Evolutionary conservation across 108 stramenopile genomes (phyloP).

Genomic region (Epipyxis sp.): DNA sequence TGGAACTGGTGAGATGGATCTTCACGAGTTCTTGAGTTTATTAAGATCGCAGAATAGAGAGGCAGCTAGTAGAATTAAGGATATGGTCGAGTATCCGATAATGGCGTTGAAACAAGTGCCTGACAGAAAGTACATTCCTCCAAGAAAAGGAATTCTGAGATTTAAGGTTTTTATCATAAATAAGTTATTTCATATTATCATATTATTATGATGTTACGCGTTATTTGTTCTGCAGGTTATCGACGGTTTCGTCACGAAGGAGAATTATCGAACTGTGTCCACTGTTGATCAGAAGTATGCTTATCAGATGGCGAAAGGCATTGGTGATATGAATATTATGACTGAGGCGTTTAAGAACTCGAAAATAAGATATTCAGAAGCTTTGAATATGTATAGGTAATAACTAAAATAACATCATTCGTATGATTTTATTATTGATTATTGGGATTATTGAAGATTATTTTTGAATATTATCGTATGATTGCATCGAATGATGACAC

Average conservation of each 20-base stretch:
- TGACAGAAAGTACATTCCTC: conserved; percentile 18
- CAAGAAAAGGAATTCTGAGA: neutral
- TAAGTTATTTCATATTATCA: no score
- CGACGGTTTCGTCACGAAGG: conserved; percentile 12
- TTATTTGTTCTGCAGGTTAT: no score
- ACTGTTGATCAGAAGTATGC: conserved; percentile 24
- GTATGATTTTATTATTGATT: no score
- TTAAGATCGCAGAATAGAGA: conserved; percentile 7
- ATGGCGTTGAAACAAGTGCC: neutral
- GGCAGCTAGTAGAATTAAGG: neutral
- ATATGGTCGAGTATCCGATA: conserved; percentile 20
- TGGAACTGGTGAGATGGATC: conserved; percentile 10
- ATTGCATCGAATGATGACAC: no score
- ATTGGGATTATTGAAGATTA: no score
- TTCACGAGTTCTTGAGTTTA: conserved; percentile 14
- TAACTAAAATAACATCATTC: no score
- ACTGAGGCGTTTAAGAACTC: neutral
- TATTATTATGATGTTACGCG: no score
- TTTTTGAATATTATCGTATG: no score
- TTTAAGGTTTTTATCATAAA: no score
- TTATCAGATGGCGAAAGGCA: conserved; percentile 24
- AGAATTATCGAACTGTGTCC: neutral
- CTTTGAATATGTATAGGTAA: neutral
- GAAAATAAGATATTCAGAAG: conserved; percentile 14
- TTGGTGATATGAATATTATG: neutral